These are phyloP conservation scores for Vaccinium darrowii DNA, from an alignment of 148 eudicot species.

Conservation along the genomic window DNA sequence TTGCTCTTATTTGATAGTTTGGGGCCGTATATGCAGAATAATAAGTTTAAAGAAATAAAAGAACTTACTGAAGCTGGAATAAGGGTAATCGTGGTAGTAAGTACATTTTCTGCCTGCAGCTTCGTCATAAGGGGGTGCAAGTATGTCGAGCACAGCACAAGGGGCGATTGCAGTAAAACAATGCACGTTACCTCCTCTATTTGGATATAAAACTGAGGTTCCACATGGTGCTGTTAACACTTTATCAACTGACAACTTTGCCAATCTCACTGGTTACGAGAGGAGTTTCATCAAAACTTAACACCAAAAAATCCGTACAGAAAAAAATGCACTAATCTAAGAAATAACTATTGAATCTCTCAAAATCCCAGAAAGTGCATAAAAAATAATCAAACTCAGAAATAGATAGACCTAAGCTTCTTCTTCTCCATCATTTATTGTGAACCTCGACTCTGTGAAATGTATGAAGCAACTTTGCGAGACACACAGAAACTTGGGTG, in stretches of 20 bases:
- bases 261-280: constrained; percentile 66
- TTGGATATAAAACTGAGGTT: constrained; percentile 75
- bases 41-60: neutral
- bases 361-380: neutral
- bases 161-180: constrained; percentile 88
- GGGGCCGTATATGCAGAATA: neutral
- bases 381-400: neutral
- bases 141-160: constrained; percentile 93
- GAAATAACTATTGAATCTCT: neutral
- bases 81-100: constrained; percentile 89
- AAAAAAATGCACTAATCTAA: neutral
- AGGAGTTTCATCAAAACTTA: constrained; percentile 11
- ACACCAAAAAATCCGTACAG: neutral
- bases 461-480: neutral
- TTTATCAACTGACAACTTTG: constrained; percentile 76
- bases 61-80: constrained; percentile 67
- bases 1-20: neutral
- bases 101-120: constrained; percentile 85
- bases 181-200: constrained; percentile 82
- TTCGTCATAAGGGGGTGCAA: constrained; percentile 83
- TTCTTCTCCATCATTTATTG: neutral
- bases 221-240: constrained; percentile 79
- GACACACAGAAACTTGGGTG: neutral
- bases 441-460: neutral
- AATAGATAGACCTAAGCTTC: neutral